A percentile compares a stretch with the other conserved stretches of the same genome.
Conservation (phyloP, 345 rosid species). For the Citrus unshiu region DNA sequence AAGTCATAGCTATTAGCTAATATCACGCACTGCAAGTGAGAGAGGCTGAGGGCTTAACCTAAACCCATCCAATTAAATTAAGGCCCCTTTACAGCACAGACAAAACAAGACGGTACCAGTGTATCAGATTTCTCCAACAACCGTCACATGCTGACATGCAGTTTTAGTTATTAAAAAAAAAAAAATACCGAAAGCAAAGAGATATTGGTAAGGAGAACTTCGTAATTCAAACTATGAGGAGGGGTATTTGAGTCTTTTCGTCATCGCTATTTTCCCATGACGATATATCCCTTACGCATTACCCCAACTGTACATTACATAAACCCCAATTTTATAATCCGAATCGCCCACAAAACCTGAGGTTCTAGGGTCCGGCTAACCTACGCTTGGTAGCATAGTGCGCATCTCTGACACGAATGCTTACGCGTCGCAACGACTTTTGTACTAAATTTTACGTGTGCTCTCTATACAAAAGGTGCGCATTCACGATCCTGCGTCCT, state of each 20-base stretch:
- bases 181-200: neutral
- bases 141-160: constrained; percentile 11
- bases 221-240: neutral
- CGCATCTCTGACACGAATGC: neutral
- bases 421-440: constrained; percentile 22
- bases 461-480: constrained; percentile 12
- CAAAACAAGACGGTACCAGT: neutral
- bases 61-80: neutral
- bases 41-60: neutral
- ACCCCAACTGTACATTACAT: neutral
- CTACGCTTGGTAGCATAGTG: neutral
- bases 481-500: constrained; percentile 1
- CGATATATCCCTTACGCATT: too few relatives aligned
- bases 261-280: neutral
- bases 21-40: constrained; percentile 25
- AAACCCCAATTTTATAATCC: neutral
- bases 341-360: constrained; percentile 5
- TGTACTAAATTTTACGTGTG: constrained; percentile 15
- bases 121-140: neutral
- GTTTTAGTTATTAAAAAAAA: neutral
- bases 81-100: constrained; percentile 2
- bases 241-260: neutral
- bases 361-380: neutral
- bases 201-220: neutral
- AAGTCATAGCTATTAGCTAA: neutral